Evolutionary conservation across 129 eudicot genomes (phyloP).

Genomic region (Centella asiatica): DNA sequence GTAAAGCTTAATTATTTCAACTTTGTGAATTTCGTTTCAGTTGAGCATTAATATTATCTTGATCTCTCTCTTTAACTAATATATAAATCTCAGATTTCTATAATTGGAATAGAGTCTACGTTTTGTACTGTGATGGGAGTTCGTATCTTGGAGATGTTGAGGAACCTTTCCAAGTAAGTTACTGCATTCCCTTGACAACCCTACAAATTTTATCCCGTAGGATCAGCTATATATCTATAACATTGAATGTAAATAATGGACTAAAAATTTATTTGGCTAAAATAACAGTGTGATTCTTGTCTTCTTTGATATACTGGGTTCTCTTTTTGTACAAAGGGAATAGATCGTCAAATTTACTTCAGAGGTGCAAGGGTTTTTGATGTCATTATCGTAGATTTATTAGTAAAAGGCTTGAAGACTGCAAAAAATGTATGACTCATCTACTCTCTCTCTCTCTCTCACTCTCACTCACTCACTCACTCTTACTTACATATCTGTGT

Average conservation of each 20-base stretch:
- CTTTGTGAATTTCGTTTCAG: not conserved
- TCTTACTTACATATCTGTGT: too few relatives aligned
- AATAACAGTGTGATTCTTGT: too few relatives aligned
- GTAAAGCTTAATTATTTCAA: not conserved
- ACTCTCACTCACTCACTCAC: not conserved
- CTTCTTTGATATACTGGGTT: too few relatives aligned
- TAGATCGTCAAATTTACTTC: not conserved
- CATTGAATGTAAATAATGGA: too few relatives aligned
- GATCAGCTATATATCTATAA: too few relatives aligned
- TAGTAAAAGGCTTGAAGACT: not conserved
- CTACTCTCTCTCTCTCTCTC: not conserved
- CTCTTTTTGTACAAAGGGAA: not conserved
- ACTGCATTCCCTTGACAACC: too few relatives aligned
- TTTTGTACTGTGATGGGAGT: conserved; percentile 11
- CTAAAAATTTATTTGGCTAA: too few relatives aligned
- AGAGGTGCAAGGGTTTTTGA: conserved; percentile 9
- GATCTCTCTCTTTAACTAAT: not conserved
- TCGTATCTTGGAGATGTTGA: conserved; percentile 9
- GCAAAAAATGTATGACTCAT: not conserved
- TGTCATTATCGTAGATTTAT: conserved; percentile 2
- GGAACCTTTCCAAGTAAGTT: not conserved
- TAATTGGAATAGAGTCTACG: conserved; percentile 4
- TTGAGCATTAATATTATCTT: not conserved
- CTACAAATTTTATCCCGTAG: too few relatives aligned
- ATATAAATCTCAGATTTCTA: not conserved